Evolutionary conservation across 1,284 basidiomycete genomes (phyloP).

Genomic region (Trametes versicolor): DNA sequence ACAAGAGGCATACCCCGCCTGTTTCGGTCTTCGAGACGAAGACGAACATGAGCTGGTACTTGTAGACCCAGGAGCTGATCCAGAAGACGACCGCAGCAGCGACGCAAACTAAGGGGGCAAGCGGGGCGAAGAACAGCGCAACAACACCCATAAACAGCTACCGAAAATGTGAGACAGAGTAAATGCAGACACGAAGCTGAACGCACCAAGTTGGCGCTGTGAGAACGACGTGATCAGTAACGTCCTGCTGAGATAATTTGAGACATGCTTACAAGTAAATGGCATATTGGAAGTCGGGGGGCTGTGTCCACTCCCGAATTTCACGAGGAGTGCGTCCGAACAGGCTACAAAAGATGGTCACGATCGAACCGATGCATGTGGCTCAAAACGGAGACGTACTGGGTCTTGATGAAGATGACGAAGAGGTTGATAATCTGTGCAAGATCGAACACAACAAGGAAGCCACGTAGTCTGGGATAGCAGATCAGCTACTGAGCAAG

Average conservation of each 20-base stretch:
- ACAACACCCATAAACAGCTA: conserved; percentile 90
- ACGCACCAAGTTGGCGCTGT: conserved; percentile 71
- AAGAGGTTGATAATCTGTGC: conserved; percentile 94
- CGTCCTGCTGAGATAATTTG: too few species aligned
- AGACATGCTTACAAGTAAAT: conserved; percentile 83
- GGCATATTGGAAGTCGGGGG: conserved; percentile 91
- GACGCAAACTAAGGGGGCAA: conserved; percentile 88
- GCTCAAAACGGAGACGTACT: conserved; percentile 46
- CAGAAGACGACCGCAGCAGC: conserved; percentile 86
- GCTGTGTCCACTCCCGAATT: conserved; percentile 96
- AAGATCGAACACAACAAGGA: conserved; percentile 93
- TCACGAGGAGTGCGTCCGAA: conserved; percentile 98
- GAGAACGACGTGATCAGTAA: conserved; percentile 11
- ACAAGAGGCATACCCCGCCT: conserved; percentile 74
- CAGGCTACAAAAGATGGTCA: conserved; percentile 55
- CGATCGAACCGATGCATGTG: not conserved
- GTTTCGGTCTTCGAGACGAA: conserved; percentile 89
- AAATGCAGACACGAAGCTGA: not conserved
- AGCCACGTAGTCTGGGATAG: conserved; percentile 80
- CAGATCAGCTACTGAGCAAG: not conserved
- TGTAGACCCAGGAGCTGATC: conserved; percentile 85
- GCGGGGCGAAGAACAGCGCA: conserved; percentile 89
- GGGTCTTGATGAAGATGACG: conserved; percentile 86
- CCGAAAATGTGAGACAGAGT: not conserved
- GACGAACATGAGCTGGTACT: conserved; percentile 95